Evolutionary conservation across 441 rosid genomes (phyloP), one percentile per base, ranked within the genome.

Genomic region (Gossypium schwendimanii): DNA sequence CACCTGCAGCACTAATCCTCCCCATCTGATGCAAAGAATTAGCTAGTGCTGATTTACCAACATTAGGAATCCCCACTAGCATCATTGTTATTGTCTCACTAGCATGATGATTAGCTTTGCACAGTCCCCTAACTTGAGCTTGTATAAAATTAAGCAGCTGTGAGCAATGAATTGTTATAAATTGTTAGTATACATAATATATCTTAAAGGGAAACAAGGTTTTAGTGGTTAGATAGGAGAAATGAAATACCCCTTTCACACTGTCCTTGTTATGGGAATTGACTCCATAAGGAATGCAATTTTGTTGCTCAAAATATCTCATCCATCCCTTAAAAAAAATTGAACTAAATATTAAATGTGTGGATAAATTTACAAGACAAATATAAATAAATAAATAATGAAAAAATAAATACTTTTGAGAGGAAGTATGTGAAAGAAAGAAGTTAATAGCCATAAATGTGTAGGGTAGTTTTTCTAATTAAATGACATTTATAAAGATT

Each of bases 21-120:
- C 98, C 97, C 55, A 91, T 82, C 58, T 86, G 91, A 84, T 91
- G 95, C 84, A 89, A 59, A 14, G 88, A 83, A 83, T 86, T 91
- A 64, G 89, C 80, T 0, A 91, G 85, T 50, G 97, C 98, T 1
- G 97, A 91, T 62, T 91, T 91, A 68, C 98, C 97, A 15, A 86
- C 91, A 33, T 88, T 93, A 15, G 98, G 97, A 78, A 91, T 82
- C 77, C 97, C 98, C 3, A 85, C 84, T 26, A 93, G 79, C 94
- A 93, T 83, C 57, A 85, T 70, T 33, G 90, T 85, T 70, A 81
- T 70, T 39, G 97, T 85, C 66, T 65, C 76, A 76, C 82, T 54
- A 57, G 80, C 78, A 63, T 10, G 26, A 76, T 80, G 72, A 36
- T 82, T 93, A 39, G 68, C 21, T 69, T 69, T 88, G 73, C 84